A percentile compares a stretch with the other conserved stretches of the same genome.
Evolutionary conservation across 345 rosid species (phyloP).

Genomic region (Syzygium oleosum): DNA sequence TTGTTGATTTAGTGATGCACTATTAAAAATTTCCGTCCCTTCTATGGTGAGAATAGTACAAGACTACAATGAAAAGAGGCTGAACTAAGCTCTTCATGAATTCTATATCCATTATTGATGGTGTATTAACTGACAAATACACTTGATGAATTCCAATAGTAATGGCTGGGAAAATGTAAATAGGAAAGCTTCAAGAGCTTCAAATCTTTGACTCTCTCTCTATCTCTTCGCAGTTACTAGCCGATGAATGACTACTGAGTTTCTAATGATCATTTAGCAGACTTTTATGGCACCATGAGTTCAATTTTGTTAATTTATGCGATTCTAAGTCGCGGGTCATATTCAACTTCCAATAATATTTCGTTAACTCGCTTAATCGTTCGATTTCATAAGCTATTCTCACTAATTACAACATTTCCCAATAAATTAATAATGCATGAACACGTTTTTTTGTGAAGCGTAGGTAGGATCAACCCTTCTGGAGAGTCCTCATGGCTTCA

Average conservation of each 20-base stretch:
- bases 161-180: background rate
- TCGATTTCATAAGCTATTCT: background rate
- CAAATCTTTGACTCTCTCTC: background rate
- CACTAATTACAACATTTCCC: no score
- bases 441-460: no score
- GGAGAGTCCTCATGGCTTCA: no score
- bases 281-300: background rate
- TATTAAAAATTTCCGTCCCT: no score
- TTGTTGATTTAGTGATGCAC: no score
- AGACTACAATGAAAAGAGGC: no score
- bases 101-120: accelerated
- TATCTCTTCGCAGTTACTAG: background rate
- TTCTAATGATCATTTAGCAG: background rate
- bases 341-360: background rate
- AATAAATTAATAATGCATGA: no score
- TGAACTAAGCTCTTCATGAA: no score
- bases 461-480: no score
- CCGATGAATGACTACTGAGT: background rate
- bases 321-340: background rate
- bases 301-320: background rate
- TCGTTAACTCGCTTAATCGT: background rate
- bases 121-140: no score
- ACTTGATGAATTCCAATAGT: background rate
- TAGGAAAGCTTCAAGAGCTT: background rate
- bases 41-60: no score